Base-by-base conservation (phyloP, 768 basidiomycete species). In the Sistotremastrum suecicum region DNA sequence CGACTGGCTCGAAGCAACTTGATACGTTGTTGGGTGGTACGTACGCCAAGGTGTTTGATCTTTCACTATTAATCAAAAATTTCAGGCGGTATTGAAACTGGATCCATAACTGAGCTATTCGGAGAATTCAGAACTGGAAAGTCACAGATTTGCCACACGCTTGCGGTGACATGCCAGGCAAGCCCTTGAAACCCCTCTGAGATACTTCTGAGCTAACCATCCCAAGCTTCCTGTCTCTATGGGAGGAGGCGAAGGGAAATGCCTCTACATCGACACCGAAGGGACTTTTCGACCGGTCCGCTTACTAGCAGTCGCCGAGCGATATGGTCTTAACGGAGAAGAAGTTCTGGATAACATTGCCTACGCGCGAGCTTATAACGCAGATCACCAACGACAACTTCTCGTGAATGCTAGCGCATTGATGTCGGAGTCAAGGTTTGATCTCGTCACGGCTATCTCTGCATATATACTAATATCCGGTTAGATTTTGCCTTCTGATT, bases 161-260 rank as follows among this genome's bases (percentile, higher is more conserved):
- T 99, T 40, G 91, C 95, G 3, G 95, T 97, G 7, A 97, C 95
- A 4, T 99, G 95, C 58, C 94, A 98, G 54, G 69, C 69, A 34
- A 39, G 66, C 33, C 11, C 37, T 5, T 39, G 5, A 20, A 30
- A 20, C n/a, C 2, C 9, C 30, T 7, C 34, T 38, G 5, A 5
- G 35, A n/a, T 20, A 5, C 20, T 20, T 20, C 20, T 20, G 20
- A 20, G 20, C 20, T 20, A 2, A 20, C 20, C 20, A 20, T 20
- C 20, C 12, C 4, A 51, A 72, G 66, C 74, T 98, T 9, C 95
- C 95, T 2, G 83, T 91, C 38, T 83, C 77, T 56, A 97, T 98
- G 92, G 94, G 95, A 12, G 95, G 95, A 10, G 95, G 95, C 8
- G 95, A 99, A 65, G 95, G 95, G 36, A 99, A 99, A 65, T 97